These are phyloP conservation scores for Aspergillus sp. DNA, from an alignment of 2,329 filamentous ascomycete species.

Conservation along the genomic window DNA sequence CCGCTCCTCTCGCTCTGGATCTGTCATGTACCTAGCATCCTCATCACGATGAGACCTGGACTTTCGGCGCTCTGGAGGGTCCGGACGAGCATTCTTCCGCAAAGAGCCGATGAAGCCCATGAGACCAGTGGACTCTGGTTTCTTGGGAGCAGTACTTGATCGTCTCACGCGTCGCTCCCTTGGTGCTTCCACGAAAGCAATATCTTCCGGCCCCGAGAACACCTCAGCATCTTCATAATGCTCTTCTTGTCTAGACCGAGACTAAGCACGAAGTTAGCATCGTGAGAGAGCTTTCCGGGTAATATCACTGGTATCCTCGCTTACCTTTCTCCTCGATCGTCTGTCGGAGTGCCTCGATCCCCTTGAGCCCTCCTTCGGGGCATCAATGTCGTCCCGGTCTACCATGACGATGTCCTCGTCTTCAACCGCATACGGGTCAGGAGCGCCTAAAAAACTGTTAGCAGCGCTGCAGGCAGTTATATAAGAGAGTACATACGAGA, in stretches of 20 bases:
- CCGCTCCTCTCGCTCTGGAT: conserved; percentile 40
- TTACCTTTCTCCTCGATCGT: conserved; percentile 44
- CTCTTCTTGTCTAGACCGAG: conserved; percentile 37
- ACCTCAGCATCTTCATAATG: conserved; percentile 52
- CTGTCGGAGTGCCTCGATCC: conserved; percentile 36
- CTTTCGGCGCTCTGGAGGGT: conserved; percentile 39
- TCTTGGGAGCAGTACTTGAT: conserved; percentile 64
- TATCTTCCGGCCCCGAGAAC: conserved; percentile 52
- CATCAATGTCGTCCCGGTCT: conserved; percentile 49
- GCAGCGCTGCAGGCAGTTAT: neutral
- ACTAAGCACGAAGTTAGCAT: conserved; percentile 25
- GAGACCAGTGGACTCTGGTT: conserved; percentile 56
- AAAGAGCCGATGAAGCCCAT: conserved; percentile 64
- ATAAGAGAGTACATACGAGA: conserved; percentile 29
- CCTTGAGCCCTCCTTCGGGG: conserved; percentile 36
- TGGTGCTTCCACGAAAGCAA: conserved; percentile 54
- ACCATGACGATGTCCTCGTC: conserved; percentile 66
- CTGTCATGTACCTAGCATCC: conserved; percentile 33
- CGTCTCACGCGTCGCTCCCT: conserved; percentile 59
- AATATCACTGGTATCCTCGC: conserved; percentile 1
- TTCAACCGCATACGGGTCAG: conserved; percentile 64
- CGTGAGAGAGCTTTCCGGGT: neutral
- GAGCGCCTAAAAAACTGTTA: conserved; percentile 30
- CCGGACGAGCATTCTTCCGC: conserved; percentile 35
- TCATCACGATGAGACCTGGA: conserved; percentile 43